A percentile compares a stretch with the other conserved stretches of the same genome.
These are phyloP conservation scores for Nemania serpens DNA, from an alignment of 2,329 filamentous ascomycete species.

Conservation along the genomic window DNA sequence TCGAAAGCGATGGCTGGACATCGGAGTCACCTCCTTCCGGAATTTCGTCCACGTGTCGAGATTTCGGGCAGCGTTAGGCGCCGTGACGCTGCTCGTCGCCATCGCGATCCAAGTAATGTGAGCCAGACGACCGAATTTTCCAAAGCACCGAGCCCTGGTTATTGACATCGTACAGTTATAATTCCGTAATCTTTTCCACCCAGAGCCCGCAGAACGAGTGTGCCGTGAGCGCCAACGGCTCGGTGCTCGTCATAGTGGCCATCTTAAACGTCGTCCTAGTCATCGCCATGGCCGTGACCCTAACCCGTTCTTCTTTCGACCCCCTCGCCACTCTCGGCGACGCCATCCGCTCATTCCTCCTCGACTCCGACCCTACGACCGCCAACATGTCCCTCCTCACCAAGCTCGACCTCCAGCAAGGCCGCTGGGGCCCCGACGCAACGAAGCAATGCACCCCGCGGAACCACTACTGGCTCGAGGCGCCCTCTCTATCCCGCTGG, in stretches of 20 bases:
- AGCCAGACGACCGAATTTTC: slow-evolving; percentile 30
- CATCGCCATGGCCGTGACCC: slow-evolving; percentile 36
- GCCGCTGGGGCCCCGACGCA: slow-evolving; percentile 50
- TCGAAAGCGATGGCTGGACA: slow-evolving; percentile 54
- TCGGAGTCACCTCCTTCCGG: slow-evolving; percentile 57
- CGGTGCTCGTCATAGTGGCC: slow-evolving; percentile 48
- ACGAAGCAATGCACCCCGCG: slow-evolving; percentile 50
- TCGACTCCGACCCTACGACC: slow-evolving; percentile 37
- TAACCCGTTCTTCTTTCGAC: slow-evolving; percentile 35
- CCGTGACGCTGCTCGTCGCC: slow-evolving; percentile 48
- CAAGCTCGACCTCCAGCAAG: slow-evolving; percentile 51
- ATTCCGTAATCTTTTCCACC: slow-evolving; percentile 54
- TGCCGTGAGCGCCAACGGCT: slow-evolving; percentile 49
- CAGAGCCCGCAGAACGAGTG: slow-evolving; percentile 43
- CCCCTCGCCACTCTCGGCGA: slow-evolving; percentile 43
- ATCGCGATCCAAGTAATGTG: slow-evolving; percentile 56
- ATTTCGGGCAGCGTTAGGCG: slow-evolving; percentile 47
- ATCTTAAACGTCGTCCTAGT: slow-evolving; percentile 38
- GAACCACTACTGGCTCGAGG: slow-evolving; percentile 52
- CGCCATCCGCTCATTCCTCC: slow-evolving; percentile 41
- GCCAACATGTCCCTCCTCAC: slow-evolving; percentile 51
- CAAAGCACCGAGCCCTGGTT: neutral
- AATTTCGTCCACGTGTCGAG: slow-evolving; percentile 52
- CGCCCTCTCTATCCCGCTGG: slow-evolving; percentile 51
- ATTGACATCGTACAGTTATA: slow-evolving; percentile 48